phyloP scores from a whole-genome alignment of 106 monocot genomes.

The Acorus calamus region DNA sequence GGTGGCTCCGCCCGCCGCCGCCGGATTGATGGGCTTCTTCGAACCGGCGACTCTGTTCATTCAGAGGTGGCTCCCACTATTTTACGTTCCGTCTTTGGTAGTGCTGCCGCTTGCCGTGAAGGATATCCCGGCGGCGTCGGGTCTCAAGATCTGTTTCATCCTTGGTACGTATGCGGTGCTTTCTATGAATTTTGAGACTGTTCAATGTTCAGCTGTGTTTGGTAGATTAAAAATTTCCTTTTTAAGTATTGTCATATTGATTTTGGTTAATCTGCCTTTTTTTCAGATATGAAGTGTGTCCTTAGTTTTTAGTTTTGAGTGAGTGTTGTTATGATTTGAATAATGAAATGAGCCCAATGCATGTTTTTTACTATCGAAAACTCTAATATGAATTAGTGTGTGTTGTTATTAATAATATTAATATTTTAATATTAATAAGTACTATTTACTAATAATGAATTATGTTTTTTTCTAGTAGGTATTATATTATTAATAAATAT shows the following conservation, averaged over 20 bases:
- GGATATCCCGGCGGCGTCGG: constrained; percentile 57
- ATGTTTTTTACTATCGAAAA: too few relatives aligned
- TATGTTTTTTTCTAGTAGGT: too few relatives aligned
- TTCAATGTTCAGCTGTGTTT: not conserved
- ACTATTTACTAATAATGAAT: too few relatives aligned
- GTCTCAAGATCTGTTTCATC: constrained; percentile 66
- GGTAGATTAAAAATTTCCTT: not conserved
- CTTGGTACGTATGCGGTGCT: constrained; percentile 30
- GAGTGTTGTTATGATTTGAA: too few relatives aligned
- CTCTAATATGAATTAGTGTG: too few relatives aligned
- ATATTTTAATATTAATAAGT: too few relatives aligned
- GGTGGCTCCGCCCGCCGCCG: constrained; percentile 43
- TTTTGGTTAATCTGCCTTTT: too few relatives aligned
- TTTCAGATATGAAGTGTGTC: too few relatives aligned
- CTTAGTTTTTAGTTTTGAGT: too few relatives aligned
- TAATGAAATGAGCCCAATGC: too few relatives aligned
- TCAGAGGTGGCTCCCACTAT: constrained; percentile 91
- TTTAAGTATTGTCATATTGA: not conserved
- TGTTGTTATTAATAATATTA: too few relatives aligned
- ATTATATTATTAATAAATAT: too few relatives aligned
- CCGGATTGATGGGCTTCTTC: constrained; percentile 54
- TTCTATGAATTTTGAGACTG: not conserved
- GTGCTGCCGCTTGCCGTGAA: constrained; percentile 78
- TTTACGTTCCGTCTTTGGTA: constrained; percentile 87
- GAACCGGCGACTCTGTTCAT: constrained; percentile 85